Percentiles rank a stretch among this genome's conserved stretches.
These are phyloP conservation scores for Hypomyces perniciosus DNA, from an alignment of 2,329 filamentous ascomycete genomes.

Conservation along the genomic window DNA sequence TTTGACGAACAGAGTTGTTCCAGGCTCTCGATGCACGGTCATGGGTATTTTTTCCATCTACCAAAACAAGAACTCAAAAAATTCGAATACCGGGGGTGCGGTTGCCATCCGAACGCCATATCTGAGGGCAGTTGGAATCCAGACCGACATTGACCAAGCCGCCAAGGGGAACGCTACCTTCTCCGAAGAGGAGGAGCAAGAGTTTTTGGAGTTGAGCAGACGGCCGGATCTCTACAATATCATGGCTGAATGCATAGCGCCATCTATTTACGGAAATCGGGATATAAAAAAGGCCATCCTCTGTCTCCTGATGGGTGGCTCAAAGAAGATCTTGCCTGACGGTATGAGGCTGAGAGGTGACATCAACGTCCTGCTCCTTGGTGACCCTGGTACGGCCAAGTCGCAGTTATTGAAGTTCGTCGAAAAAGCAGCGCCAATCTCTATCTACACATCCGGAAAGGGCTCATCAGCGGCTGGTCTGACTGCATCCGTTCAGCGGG, in stretches of 20 bases:
- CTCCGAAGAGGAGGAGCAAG: conserved; percentile 93
- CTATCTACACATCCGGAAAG: conserved; percentile 98
- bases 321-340: conserved; percentile 95
- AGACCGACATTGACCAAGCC: conserved; percentile 83
- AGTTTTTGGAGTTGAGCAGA: conserved; percentile 86
- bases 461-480: conserved; percentile 96
- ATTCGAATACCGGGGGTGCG: conserved; percentile 65
- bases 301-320: conserved; percentile 87
- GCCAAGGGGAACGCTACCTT: conserved; percentile 79
- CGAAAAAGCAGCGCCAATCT: conserved; percentile 90
- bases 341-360: conserved; percentile 97
- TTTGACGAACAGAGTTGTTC: conserved; percentile 89
- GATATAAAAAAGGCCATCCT: conserved; percentile 98
- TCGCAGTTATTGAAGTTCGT: conserved; percentile 97
- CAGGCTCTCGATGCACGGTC: conserved; percentile 87
- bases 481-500: conserved; percentile 92
- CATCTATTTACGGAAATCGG: conserved; percentile 91
- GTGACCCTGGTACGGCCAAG: conserved; percentile 96
- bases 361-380: conserved; percentile 93
- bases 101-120: conserved; percentile 96
- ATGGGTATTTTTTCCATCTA: conserved; percentile 99
- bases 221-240: conserved; percentile 86
- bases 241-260: conserved; percentile 88
- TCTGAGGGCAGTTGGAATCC: conserved; percentile 84
- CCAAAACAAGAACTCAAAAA: conserved; percentile 82